phyloP scores from a whole-genome alignment of 768 basidiomycete genomes.

The Lactifluus piperatus region DNA sequence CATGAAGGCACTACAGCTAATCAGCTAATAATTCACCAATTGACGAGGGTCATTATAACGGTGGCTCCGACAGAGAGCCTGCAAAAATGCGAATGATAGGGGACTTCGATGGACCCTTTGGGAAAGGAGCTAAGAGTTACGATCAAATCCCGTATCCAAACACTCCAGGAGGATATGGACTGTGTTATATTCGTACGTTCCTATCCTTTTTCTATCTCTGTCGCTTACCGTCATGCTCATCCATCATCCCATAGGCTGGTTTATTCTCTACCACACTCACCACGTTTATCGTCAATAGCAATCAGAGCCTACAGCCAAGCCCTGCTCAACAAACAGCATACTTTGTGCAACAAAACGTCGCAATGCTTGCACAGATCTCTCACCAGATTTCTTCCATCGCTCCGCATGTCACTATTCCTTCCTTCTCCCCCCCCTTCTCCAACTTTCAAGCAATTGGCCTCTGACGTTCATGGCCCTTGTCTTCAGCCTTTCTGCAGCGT shows the following conservation, averaged over 20 bases:
- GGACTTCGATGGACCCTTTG: slow-evolving; percentile 22
- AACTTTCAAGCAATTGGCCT: slow-evolving; percentile 21
- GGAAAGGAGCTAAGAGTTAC: slow-evolving; percentile 24
- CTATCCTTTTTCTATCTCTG: not conserved
- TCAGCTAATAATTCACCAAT: too few species aligned
- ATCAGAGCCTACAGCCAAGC: not conserved
- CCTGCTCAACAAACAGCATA: not conserved
- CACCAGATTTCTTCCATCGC: slow-evolving; percentile 1
- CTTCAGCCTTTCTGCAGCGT: slow-evolving; percentile 35
- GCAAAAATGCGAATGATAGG: not conserved
- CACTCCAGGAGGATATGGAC: slow-evolving; percentile 37
- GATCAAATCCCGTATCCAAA: slow-evolving; percentile 27
- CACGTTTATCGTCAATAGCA: not conserved
- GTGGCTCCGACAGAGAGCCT: not conserved
- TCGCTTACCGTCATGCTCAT: not conserved
- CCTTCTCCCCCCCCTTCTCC: not conserved
- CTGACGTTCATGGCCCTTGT: slow-evolving; percentile 30
- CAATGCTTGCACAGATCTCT: slow-evolving; percentile 7
- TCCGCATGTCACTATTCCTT: not conserved
- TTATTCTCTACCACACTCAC: not conserved
- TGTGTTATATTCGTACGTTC: slow-evolving; percentile 32
- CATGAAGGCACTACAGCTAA: too few species aligned
- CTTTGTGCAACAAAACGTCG: not conserved
- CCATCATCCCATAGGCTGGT: not conserved
- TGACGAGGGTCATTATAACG: too few species aligned